phyloP scores from a whole-genome alignment of 1,284 basidiomycete species.

The Ceratorhiza oryzae-sativae region DNA sequence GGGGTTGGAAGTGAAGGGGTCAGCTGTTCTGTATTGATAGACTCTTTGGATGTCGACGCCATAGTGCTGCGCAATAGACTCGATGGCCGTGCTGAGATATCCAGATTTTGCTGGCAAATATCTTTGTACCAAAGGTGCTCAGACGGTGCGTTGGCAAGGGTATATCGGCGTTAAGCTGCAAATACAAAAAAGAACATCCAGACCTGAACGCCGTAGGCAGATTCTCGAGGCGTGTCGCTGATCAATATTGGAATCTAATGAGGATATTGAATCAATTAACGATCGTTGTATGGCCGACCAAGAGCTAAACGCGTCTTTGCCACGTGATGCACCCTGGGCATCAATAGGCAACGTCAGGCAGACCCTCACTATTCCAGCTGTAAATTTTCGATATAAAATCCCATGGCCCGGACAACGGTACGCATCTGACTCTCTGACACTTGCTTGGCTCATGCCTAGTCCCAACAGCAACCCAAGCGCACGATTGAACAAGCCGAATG shows the following conservation, averaged over 20 bases:
- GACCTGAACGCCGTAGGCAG: slow-evolving; percentile 3
- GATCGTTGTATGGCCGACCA: slow-evolving; percentile 23
- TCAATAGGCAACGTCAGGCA: slow-evolving; percentile 23
- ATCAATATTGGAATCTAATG: slow-evolving; percentile 12
- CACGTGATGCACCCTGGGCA: slow-evolving; percentile 30
- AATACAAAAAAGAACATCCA: not conserved
- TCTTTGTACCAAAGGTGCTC: not conserved
- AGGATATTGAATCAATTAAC: slow-evolving; percentile 35
- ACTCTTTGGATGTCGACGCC: slow-evolving; percentile 56
- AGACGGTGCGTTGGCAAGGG: slow-evolving; percentile 5
- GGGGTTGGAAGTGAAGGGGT: slow-evolving; percentile 76
- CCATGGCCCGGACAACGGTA: slow-evolving; percentile 31
- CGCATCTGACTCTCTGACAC: slow-evolving; percentile 1
- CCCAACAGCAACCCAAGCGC: slow-evolving; percentile 18
- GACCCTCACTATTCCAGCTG: slow-evolving; percentile 20
- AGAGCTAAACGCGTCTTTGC: slow-evolving; percentile 32
- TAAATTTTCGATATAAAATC: slow-evolving; percentile 38
- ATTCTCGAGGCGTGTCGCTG: slow-evolving; percentile 3
- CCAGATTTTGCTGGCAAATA: not conserved
- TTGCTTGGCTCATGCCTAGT: not conserved
- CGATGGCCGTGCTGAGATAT: not conserved
- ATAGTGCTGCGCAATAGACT: not conserved
- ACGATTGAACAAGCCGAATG: slow-evolving; percentile 50
- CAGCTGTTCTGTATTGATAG: slow-evolving; percentile 59
- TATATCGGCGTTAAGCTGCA: not conserved